phyloP scores from a whole-genome alignment of 2,329 filamentous ascomycete species.

The Zelopaecilomyces penicillatus region DNA sequence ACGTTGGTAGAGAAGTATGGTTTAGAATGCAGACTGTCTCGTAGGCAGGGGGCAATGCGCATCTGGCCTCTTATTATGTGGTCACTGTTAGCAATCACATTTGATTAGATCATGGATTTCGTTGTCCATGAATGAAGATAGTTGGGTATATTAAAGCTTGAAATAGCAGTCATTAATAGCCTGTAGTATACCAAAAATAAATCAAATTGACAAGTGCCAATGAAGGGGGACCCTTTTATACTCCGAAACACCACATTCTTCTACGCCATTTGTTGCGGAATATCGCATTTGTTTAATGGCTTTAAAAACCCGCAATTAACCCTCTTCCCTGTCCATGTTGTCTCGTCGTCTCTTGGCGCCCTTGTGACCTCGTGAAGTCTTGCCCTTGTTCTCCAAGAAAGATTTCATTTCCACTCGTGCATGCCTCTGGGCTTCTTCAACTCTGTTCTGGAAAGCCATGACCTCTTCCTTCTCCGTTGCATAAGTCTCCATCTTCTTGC shows the following conservation, averaged over 20 bases:
- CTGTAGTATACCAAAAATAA: too few species aligned
- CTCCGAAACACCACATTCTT: not conserved
- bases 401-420: constrained; percentile 77
- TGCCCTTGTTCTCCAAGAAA: constrained; percentile 54
- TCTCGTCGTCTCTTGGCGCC: constrained; percentile 36
- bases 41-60: too few species aligned
- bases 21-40: too few species aligned
- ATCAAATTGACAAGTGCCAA: not conserved
- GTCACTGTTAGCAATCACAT: too few species aligned
- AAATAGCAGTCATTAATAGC: too few species aligned
- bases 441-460: constrained; percentile 68
- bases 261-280: not conserved
- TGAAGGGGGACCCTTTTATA: not conserved
- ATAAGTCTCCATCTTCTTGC: constrained; percentile 65
- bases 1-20: too few species aligned
- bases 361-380: constrained; percentile 1
- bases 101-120: too few species aligned
- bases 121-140: too few species aligned
- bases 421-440: constrained; percentile 75
- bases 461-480: constrained; percentile 71
- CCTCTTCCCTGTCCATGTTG: constrained; percentile 70
- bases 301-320: constrained; percentile 29
- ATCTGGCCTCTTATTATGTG: too few species aligned
- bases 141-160: too few species aligned
- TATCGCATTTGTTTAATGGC: not conserved